phyloP scores from a whole-genome alignment of 1,284 basidiomycete species.

The Fomitopsis betulina region DNA sequence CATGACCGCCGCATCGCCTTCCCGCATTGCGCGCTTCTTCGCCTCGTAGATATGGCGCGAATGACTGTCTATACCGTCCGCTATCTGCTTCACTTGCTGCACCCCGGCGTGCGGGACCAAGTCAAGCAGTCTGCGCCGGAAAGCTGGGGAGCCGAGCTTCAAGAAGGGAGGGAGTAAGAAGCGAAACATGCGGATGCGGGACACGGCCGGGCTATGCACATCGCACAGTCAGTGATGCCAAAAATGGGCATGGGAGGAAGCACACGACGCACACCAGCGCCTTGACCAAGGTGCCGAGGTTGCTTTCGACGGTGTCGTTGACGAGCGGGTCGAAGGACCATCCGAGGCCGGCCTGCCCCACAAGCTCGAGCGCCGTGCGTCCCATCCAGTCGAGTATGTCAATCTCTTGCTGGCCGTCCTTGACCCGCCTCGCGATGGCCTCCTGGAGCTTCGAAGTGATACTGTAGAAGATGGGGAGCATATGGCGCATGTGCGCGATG shows the following conservation, averaged over 20 bases:
- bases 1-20: conserved; percentile 21
- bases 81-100: conserved; percentile 12
- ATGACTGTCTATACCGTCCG: conserved; percentile 15
- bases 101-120: conserved; percentile 12
- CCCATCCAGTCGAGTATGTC: conserved; percentile 35
- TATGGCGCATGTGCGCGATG: conserved; percentile 18
- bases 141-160: conserved; percentile 5
- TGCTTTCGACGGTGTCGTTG: conserved; percentile 19
- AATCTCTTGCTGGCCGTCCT: conserved; percentile 21
- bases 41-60: conserved; percentile 14
- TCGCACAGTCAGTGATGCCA: not conserved
- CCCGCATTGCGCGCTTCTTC: conserved; percentile 22
- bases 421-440: conserved; percentile 8
- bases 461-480: conserved; percentile 14
- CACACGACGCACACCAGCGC: conserved; percentile 20
- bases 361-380: conserved; percentile 28
- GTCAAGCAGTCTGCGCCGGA: conserved; percentile 13
- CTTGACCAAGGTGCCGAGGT: conserved; percentile 28
- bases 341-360: conserved; percentile 30
- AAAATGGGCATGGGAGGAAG: not conserved
- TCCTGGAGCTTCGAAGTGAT: conserved; percentile 12
- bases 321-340: conserved; percentile 34
- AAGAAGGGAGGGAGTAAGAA: conserved; percentile 12
- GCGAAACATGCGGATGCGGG: conserved; percentile 2
- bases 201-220: conserved; percentile 11